Evolutionary conservation across 1,139 yeast genomes (phyloP).

Genomic region (Taphrina flavorubra): DNA sequence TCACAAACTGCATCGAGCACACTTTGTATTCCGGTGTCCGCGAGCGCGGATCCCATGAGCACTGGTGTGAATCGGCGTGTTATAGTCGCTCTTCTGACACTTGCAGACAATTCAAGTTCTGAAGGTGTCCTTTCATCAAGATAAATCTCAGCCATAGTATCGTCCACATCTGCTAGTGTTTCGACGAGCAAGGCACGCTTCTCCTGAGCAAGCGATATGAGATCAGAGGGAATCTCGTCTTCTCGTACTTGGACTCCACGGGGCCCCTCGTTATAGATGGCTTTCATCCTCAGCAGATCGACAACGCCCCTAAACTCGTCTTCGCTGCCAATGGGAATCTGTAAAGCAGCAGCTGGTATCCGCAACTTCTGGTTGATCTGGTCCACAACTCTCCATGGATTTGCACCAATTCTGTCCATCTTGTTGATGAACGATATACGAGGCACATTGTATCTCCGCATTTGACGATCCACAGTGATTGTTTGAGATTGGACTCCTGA

Average conservation of each 20-base stretch:
- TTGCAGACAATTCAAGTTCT: constrained; percentile 77
- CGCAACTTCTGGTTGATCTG: constrained; percentile 85
- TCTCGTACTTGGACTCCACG: constrained; percentile 79
- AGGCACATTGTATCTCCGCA: constrained; percentile 97
- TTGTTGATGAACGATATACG: constrained; percentile 94
- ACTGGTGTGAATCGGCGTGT: constrained; percentile 98
- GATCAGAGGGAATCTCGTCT: constrained; percentile 71
- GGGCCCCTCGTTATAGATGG: constrained; percentile 86
- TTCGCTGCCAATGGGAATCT: constrained; percentile 96
- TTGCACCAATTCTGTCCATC: constrained; percentile 99
- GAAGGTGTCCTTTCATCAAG: constrained; percentile 90
- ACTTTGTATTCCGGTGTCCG: constrained; percentile 92
- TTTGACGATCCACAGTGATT: constrained; percentile 97
- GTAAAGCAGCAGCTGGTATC: constrained; percentile 96
- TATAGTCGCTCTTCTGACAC: constrained; percentile 95
- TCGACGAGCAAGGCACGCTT: constrained; percentile 84
- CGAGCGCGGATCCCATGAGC: constrained; percentile 96
- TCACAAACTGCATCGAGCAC: constrained; percentile 96
- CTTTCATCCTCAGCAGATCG: constrained; percentile 84
- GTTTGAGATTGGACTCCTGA: constrained; percentile 98
- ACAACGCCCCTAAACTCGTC: constrained; percentile 83
- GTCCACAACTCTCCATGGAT: constrained; percentile 93
- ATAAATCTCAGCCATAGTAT: constrained; percentile 90
- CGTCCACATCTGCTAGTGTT: constrained; percentile 96
- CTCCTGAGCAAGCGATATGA: constrained; percentile 77